Evolutionary conservation across 2,329 filamentous ascomycete genomes (phyloP).

Genomic region (Fusarium mundagurra): DNA sequence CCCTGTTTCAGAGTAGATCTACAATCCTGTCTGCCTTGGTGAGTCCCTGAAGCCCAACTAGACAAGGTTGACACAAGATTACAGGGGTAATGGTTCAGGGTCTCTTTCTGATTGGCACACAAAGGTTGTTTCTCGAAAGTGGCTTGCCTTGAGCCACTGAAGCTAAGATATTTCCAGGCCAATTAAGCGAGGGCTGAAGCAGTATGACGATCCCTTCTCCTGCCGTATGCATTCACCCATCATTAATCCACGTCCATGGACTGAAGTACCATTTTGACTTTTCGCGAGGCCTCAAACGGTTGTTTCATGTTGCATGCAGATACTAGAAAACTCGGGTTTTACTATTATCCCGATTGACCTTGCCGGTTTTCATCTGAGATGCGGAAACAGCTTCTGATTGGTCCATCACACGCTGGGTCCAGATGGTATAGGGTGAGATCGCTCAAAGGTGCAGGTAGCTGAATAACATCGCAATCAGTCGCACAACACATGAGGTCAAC

Average conservation of each 20-base stretch:
- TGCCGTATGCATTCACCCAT: neutral
- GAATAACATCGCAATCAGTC: neutral
- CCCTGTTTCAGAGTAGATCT: neutral
- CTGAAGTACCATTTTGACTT: neutral
- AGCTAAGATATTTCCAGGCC: neutral
- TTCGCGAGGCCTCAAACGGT: neutral
- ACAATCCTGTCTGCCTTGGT: neutral
- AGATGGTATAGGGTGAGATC: neutral
- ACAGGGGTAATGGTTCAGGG: too few relatives aligned
- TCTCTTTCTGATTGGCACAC: neutral
- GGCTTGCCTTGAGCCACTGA: neutral
- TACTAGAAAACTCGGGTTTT: neutral
- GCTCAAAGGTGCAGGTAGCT: neutral
- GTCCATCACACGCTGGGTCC: accelerated
- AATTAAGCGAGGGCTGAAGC: neutral
- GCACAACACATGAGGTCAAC: neutral
- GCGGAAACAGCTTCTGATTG: neutral
- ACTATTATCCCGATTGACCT: neutral
- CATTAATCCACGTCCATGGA: neutral
- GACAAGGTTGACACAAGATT: neutral
- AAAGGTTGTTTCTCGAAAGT: too few relatives aligned
- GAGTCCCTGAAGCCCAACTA: neutral
- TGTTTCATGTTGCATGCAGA: neutral
- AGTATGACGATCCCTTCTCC: neutral
- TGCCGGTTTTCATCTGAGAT: neutral